Evolutionary conservation across 1,139 yeast species (phyloP), one percentile per base, ranked within the genome.

Genomic region (Candida tropicalis): DNA sequence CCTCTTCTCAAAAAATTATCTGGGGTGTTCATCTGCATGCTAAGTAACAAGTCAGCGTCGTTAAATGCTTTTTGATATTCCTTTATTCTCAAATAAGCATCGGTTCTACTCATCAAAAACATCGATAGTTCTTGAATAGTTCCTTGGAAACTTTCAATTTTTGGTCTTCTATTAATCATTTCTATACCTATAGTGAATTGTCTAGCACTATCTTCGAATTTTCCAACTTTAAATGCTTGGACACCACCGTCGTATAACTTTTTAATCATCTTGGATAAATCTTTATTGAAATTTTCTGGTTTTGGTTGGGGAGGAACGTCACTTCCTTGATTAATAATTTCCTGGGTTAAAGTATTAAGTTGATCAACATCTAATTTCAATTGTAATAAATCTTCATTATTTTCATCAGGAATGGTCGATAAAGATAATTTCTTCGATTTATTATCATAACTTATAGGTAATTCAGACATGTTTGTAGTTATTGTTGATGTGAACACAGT

Each of bases 1-100:
- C 95, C 95, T 58, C 88, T 79, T 66, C 98, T 79, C 53, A 85
- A 77, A 59, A 87, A 87, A 60, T 88, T 86, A 51, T 87, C 95
- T 9, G 96, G 84, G 12, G 82, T 77, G 40, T 84, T 73, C 56
- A 81, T 81, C 63, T 88, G 78, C 62, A 85, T 68, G 23, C 75
- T 75, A 41, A 78, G 60, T 52, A 91, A 72, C 66, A 91, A 67
- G 49, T 89, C 93, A 2, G 95, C 83, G 59, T 91, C 98, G 48
- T 85, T 84, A 58, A 72, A 80, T 0, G 97, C 98, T 41, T 82
- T 84, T 37, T 85, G 65, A 68, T 80, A 87, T 46, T 81, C 70
- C 42, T 80, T 75, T 45, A 77, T 70, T 55, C 84, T 77, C 60
- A 90, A 72, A 56, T 84, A 79, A 0, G 96, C 87, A 57, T 91